Percentiles rank a stretch among this genome's conserved stretches.
phyloP scores from a whole-genome alignment of 2,329 filamentous ascomycete genomes.

The Botrytis aclada region DNA sequence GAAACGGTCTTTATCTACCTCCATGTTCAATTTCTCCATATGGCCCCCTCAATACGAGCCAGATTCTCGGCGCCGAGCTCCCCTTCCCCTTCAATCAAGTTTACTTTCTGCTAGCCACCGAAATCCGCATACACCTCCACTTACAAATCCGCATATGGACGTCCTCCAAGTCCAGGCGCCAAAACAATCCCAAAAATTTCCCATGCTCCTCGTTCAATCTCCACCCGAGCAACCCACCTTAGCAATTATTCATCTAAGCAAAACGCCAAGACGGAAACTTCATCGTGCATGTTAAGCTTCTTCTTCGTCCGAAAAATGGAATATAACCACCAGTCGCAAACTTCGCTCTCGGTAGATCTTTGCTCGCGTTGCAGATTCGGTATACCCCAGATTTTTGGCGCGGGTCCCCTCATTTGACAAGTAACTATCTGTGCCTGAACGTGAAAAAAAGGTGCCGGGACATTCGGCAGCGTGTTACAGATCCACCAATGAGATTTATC shows the following conservation, averaged over 20 bases:
- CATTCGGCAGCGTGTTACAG: neutral
- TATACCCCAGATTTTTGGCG: neutral
- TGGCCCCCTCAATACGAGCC: neutral
- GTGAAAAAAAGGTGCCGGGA: neutral
- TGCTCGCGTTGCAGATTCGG: neutral
- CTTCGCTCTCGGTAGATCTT: neutral
- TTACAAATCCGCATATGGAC: neutral
- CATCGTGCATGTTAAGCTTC: neutral
- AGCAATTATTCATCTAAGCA: neutral
- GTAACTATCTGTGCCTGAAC: neutral
- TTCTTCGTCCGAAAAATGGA: neutral
- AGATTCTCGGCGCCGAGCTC: neutral
- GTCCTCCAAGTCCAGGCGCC: neutral
- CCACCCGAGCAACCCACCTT: neutral
- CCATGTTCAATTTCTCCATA: neutral
- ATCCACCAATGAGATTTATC: slow-evolving; percentile 3
- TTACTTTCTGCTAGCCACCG: neutral
- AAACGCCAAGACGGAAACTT: slow-evolving; percentile 5
- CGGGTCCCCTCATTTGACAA: neutral
- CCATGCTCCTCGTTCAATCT: neutral
- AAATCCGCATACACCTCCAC: neutral
- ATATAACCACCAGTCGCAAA: slow-evolving; percentile 4
- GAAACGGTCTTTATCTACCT: neutral
- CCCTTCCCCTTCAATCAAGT: neutral
- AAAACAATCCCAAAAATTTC: neutral